Evolutionary conservation across 2,329 filamentous ascomycete genomes (phyloP), one percentile per base, ranked within the genome.

Genomic region (Phaeomoniella chlamydospora): DNA sequence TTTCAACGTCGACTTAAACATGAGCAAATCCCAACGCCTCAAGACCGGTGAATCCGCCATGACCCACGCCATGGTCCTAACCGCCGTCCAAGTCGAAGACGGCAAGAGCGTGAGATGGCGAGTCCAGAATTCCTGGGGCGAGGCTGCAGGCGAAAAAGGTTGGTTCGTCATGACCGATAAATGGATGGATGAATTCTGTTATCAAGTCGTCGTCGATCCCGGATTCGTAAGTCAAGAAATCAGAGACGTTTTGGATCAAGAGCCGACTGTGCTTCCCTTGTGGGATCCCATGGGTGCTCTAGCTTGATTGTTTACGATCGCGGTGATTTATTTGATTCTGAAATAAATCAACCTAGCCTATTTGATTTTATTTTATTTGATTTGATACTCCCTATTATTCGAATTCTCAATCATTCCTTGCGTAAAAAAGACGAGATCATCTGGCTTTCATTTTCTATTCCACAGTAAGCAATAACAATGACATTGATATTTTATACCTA

Each of bases 21-120:
- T 92, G 70, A 73, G 64, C 49, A 93, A 93, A 58, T 79, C 80
- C 1, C 71, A 84, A 48, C 65, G 85, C 3, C 61, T 94, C 32
- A 64, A 71, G 47, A 78, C 77, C 0, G 76, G 81, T 9, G 85
- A 92, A 59, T 79, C 72, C 37, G 68, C 73, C 35, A 92, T 94
- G 85, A 93, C 85, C 1, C 86, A 93, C 49, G 86, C 86, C 3
- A 93, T 93, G 86, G 83, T 92, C 0, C 58, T 94, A 42, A 93
- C 84, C 2, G 86, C 74, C 1, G 86, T 93, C 32, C 85, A 94
- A 51, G 55, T 92, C 2, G 77, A 81, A 17, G 59, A 72, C 40
- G 76, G 73, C 1, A 70, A 74, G 55, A 67, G 74, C 2, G 71
- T 85, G 1, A 64, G 85, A 31, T 94, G 86, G 86, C 66, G 84